Evolutionary conservation across 2,329 filamentous ascomycete species (phyloP), one percentile per base, ranked within the genome.

Genomic region (Penicillium thymicola): DNA sequence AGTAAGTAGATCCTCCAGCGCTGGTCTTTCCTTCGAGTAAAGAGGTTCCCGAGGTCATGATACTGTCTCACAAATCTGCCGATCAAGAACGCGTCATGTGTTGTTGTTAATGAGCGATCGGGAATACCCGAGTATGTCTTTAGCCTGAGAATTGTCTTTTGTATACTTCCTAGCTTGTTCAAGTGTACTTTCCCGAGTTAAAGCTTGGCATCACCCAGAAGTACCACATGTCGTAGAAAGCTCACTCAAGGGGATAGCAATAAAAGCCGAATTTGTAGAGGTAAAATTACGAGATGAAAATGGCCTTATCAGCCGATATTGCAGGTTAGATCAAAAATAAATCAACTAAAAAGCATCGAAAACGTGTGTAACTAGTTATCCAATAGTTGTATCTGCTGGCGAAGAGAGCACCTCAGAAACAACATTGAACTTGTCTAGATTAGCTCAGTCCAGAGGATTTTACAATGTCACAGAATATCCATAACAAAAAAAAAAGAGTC

Each of bases 141-240:
- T 36, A 8, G 9, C 5, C 30, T 23, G 2, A 8, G 18, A 23
- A 8, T 5, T 34, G 34, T 25, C 5, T 25, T 11, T 47, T 23
- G 21, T n/a, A 14, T 16, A 34, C 28, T 21, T 46, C 13, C 21
- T 34, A 46, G 23, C 28, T 46, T 34, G 9, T 47, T 47, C 30
- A 36, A 36, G 30, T 4, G 9, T 36, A 11, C 14, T 11, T 28
- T 50, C n/a, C 51, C 37, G 51, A 43, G 5, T 49, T 41, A 28
- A 28, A 49, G 38, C 52, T 54, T 50, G 45, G 52, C 45, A 41
- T 51, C 38, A 51, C 7, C 4, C 28, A 6, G 34, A 49, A 50
- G 44, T 23, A 36, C 28, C 51, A 34, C 25, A 21, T 27, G 16
- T 25, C 27, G 27, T 32, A 7, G 30, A 18, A 41, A 30, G 42